Evolutionary conservation across 371 early-diverging fungal species (phyloP), one percentile per base, ranked within the genome.

Genomic region (Lichtheimia ramosa): DNA sequence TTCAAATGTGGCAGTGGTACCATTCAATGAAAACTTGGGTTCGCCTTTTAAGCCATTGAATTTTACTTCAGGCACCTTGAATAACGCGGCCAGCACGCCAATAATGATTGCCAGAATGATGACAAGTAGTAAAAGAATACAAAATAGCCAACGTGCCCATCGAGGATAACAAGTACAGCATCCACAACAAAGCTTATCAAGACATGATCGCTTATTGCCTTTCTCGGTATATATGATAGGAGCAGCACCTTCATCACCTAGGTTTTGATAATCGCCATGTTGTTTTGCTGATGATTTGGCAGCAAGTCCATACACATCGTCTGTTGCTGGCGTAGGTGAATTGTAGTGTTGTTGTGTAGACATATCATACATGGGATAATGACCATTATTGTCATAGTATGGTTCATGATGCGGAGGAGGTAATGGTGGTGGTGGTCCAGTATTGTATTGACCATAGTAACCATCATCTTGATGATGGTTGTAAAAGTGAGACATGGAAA

Each of bases 111-210:
- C 76, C 49, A 79, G 48, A 25, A 62, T 69, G 25, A 72, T 27
- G 51, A 79, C 65, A 25, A 79, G 60, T 10, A 80, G 62, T 39
- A 71, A 56, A 13, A 80, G 54, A 23, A 76, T 39, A 50, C 81
- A 80, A 48, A 65, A 69, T 28, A 73, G 65, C 70, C 70, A 77
- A 21, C 81, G 71, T 24, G 64, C 24, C 81, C 81, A 80, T 28
- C 70, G 75, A 5, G 81, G 81, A 53, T 73, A 77, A 34, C 81
- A 80, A 4, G 73, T 71, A 53, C 77, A 80, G 48, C 81, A 80
- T 10, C 74, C 81, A 58, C 81, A 80, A 24, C 81, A 80, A 13
- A 74, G n/a, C 18, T 64, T 72, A 25, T 74, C 81, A 20, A 68
- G 54, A 43, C 81, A 80, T 6, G 81, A 70, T 16, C 77, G 66